Base-by-base conservation (phyloP, 2,329 filamentous ascomycete species). In the Verticillium dahliae region DNA sequence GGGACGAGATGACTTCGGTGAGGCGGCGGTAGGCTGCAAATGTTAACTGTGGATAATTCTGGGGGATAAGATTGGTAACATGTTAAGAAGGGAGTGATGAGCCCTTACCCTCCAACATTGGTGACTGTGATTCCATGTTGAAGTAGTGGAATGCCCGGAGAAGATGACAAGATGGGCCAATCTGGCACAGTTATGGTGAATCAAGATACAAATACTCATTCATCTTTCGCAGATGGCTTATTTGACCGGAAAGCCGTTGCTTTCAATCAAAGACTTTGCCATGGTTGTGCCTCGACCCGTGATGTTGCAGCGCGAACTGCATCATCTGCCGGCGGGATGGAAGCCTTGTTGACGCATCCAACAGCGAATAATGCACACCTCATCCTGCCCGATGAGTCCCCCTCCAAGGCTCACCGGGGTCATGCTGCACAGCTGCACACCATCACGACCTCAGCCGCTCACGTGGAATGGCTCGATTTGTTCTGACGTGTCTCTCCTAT, bases 91-190 rank as follows among this genome's bases (percentile, higher is more conserved):
- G 27, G 27, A 31, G 27, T 31, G 27, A 31, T 31, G 27, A 31
- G 27, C 2, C 6, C 52, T 18, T 33, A 5, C 64, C 64, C 62
- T 66, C 64, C 57, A 54, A 61, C 64, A 66, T 66, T 41, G 64
- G 64, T 22, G 63, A 66, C 2, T 65, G 61, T 60, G 65, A 65
- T 52, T 54, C 27, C 10, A 58, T 22, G 56, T 22, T 39, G n/a
- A 9, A 6, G 11, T n/a, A 27, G 10, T 11, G 18, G 22, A 3
- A 27, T 52, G n/a, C 22, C 10, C 1, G 1, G 22, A 52, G 22
- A 9, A 18, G 22, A 18, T 18, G 45, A 52, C 45, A 0, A 45
- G 45, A 52, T 7, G 7, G 10, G 11, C 10, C 45, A 7, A 11
- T 13, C 7, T 22, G 18, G 18, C 10, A 22, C n/a, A 22, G 2